Base-by-base conservation (phyloP, 192 early-diverging fungal genomes). In the Jimgerdemannia flammicorona region DNA sequence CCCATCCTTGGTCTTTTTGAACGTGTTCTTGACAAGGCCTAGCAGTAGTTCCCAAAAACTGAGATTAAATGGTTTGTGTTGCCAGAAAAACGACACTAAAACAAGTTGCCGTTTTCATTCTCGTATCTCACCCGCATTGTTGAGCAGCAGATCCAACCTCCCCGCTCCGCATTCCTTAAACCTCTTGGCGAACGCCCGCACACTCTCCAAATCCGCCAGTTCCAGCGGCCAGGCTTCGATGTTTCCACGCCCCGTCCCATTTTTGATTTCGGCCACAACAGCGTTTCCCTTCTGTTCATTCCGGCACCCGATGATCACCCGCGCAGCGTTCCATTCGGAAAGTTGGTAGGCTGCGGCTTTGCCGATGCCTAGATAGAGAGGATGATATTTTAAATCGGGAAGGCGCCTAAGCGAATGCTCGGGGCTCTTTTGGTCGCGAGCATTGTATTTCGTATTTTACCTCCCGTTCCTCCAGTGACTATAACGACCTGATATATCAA, bases 111-210 rank as follows among this genome's bases (percentile, higher is more conserved):
- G 64, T 65, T 65, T 65, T 65, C 1, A 65, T 18, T 1, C 19
- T 19, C 14, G 14, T 43, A 72, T 70, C 10, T 78, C 78, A 64
- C 77, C 80, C 7, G 80, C 80, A 40, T 82, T 82, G 70, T 82
- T 82, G 67, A 82, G 70, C 64, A 82, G 70, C 29, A 82, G 40
- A 66, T 82, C 59, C 4, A 82, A 42, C 7, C 64, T 20, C 3
- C 65, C 17, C 39, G n/a, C 67, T n/a, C 74, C 74, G 19, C 67
- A 59, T 9, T 67, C 70, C 42, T 72, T 65, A 43, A 66, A 82
- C n/a, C 54, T 41, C 19, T 10, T 66, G 29, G 68, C 74, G 73
- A 77, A 77, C 3, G 70, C 75, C 18, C 73, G 54, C 19, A 82
- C 78, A 1, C 72, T 71, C 10, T 43, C 39, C n/a, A 82, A 68